These are phyloP conservation scores for Cytospora piceicola DNA, from an alignment of 2,329 filamentous ascomycete species.

Conservation along the genomic window DNA sequence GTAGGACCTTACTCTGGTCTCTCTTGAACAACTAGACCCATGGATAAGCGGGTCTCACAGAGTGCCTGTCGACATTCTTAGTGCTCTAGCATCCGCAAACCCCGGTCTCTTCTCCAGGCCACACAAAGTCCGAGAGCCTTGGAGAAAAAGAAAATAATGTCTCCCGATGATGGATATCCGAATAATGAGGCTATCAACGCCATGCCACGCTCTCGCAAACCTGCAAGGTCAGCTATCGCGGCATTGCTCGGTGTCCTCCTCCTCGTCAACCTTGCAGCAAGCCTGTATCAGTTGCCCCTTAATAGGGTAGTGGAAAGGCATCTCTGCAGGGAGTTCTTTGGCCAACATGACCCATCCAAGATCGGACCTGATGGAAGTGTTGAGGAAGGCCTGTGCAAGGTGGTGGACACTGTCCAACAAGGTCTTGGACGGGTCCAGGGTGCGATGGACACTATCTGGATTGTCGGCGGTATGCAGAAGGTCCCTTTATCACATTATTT, in stretches of 20 bases:
- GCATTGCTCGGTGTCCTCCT: constrained; percentile 47
- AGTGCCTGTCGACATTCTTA: not conserved
- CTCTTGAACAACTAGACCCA: not conserved
- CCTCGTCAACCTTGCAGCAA: constrained; percentile 52
- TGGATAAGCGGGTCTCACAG: not conserved
- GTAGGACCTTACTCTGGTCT: not conserved
- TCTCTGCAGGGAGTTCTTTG: constrained; percentile 56
- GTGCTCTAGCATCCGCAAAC: not conserved
- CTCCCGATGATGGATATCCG: not conserved
- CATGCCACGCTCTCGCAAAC: not conserved
- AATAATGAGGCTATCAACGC: not conserved
- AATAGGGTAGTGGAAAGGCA: constrained; percentile 52
- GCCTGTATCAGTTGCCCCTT: constrained; percentile 52
- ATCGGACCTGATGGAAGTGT: constrained; percentile 45
- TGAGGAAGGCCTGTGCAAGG: constrained; percentile 58
- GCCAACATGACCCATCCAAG: constrained; percentile 42
- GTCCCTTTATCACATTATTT: no score
- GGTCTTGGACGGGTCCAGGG: constrained; percentile 58
- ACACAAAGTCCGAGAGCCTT: not conserved
- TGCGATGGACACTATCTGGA: constrained; percentile 52
- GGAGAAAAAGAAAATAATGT: not conserved
- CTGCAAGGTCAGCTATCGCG: constrained; percentile 26
- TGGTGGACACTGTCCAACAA: constrained; percentile 54
- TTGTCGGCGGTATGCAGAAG: constrained; percentile 47
- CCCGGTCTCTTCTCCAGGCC: not conserved